Conservation (phyloP, 169 alveolate species). For the Cryptosporidium baileyi region DNA sequence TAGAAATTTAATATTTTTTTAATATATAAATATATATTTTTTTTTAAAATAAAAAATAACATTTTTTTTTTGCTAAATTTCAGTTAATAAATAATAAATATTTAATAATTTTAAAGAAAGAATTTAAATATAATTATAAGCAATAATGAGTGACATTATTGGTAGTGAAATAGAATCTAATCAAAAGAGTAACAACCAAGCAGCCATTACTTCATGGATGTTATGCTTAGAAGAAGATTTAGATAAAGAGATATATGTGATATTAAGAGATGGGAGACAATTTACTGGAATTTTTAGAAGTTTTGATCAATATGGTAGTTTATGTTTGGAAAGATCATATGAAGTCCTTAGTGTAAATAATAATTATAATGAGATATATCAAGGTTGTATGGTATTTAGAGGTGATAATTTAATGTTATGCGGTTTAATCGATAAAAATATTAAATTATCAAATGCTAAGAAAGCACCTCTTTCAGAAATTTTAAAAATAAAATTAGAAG, state of each 20-base stretch:
- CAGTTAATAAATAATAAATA: too few relatives aligned
- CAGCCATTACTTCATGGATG: conserved; percentile 47
- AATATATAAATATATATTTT: too few relatives aligned
- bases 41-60: too few relatives aligned
- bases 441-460: conserved; percentile 11
- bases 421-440: conserved; percentile 43
- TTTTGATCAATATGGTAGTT: conserved; percentile 67
- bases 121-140: too few relatives aligned
- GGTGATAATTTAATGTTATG: conserved; percentile 64
- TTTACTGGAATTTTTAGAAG: conserved; percentile 63
- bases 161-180: not conserved
- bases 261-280: conserved; percentile 63
- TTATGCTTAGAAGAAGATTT: conserved; percentile 58
- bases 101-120: too few relatives aligned
- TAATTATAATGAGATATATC: conserved; percentile 27
- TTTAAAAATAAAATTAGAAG: conserved; percentile 34
- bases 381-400: conserved; percentile 64
- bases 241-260: conserved; percentile 51
- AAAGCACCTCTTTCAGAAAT: conserved; percentile 27
- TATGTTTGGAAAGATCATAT: conserved; percentile 34
- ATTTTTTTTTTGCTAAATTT: too few relatives aligned
- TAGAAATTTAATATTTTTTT: too few relatives aligned
- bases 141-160: not conserved
- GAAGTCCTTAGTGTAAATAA: conserved; percentile 17
- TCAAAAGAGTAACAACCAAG: conserved; percentile 10